A percentile compares a stretch with the other conserved stretches of the same genome.
Conservation (phyloP, 2,329 filamentous ascomycete species). For the Cryphonectria parasitica region DNA sequence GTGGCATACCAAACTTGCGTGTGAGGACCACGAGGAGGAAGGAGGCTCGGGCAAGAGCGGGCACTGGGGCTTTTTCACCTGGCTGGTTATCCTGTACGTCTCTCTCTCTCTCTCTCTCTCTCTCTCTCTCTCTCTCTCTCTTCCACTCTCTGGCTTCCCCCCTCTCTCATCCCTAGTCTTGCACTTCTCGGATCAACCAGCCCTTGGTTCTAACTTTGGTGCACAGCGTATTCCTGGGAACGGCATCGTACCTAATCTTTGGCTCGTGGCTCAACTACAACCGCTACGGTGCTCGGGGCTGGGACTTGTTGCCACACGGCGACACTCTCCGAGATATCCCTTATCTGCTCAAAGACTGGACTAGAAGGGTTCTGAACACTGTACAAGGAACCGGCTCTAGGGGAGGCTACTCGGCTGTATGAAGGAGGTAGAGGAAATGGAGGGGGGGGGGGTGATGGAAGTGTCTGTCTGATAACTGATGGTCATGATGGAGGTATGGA, state of each 20-base stretch:
- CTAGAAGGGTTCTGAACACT: conserved; percentile 76
- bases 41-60: conserved; percentile 43
- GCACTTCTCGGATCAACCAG: not conserved
- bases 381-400: conserved; percentile 82
- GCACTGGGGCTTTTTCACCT: conserved; percentile 96
- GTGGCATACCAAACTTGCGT: conserved; percentile 89
- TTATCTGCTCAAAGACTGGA: conserved; percentile 89
- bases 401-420: conserved; percentile 95
- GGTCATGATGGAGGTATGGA: not conserved
- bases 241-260: conserved; percentile 92
- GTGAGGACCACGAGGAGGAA: conserved; percentile 56
- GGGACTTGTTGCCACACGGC: conserved; percentile 91
- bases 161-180: not conserved
- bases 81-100: conserved; percentile 89
- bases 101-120: not conserved
- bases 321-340: conserved; percentile 92
- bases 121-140: conserved; percentile 11
- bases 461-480: not conserved
- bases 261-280: conserved; percentile 99
- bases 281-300: conserved; percentile 90
- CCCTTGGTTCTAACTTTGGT: conserved; percentile 27
- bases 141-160: too few relatives aligned
- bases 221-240: conserved; percentile 79
- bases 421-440: not conserved
- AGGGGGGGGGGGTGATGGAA: not conserved